These are phyloP conservation scores for Epichloe bromicola DNA, from an alignment of 2,329 filamentous ascomycete genomes.

Conservation along the genomic window DNA sequence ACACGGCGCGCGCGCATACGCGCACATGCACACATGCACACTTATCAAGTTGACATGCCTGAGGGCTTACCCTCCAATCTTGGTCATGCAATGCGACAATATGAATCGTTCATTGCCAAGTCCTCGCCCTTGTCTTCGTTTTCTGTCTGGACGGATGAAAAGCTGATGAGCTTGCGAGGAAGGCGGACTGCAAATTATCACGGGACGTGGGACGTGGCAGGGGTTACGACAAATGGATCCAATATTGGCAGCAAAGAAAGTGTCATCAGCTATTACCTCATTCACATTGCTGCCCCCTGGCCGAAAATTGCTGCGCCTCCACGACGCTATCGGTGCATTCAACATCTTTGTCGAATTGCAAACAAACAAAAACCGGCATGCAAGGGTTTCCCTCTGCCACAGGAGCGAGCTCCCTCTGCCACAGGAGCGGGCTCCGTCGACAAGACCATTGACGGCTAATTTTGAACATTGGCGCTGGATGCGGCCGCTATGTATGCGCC, in stretches of 20 bases:
- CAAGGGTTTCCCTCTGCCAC: background rate
- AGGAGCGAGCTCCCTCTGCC: background rate
- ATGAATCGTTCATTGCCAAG: background rate
- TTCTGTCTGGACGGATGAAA: background rate
- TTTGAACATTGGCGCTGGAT: background rate
- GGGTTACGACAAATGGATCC: background rate
- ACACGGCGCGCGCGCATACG: background rate
- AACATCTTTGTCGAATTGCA: background rate
- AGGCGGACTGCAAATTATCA: background rate
- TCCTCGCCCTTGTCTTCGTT: background rate
- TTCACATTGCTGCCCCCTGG: background rate
- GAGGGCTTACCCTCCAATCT: background rate
- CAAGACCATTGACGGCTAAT: background rate
- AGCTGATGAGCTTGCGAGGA: background rate
- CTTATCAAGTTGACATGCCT: background rate
- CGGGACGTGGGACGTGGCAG: background rate
- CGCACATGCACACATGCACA: background rate
- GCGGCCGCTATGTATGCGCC: background rate
- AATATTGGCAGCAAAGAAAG: background rate
- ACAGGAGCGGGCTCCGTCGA: no score
- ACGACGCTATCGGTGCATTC: background rate
- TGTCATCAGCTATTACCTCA: background rate
- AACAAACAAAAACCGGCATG: background rate
- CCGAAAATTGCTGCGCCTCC: background rate
- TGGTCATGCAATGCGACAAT: background rate